A percentile compares a stretch with the other conserved stretches of the same genome.
Evolutionary conservation across 257 asterid species (phyloP).

Genomic region (Prunella vulgaris): DNA sequence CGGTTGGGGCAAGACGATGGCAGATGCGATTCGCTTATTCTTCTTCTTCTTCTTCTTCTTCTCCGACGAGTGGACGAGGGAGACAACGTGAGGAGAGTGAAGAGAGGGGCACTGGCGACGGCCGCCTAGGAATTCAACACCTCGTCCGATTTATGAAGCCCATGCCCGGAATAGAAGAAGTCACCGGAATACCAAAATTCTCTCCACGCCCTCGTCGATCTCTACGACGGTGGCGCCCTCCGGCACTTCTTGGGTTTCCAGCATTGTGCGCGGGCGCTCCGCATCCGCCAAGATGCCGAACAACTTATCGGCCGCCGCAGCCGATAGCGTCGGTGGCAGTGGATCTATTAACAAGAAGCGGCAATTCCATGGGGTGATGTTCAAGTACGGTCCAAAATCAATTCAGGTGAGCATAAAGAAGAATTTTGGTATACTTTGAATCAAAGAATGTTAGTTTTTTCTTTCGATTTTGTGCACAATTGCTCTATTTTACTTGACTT

Average conservation of each 20-base stretch:
- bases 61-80: too few species aligned
- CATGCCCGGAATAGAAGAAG: too few species aligned
- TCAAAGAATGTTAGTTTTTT: neutral
- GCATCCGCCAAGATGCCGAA: conserved; percentile 44
- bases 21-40: too few species aligned
- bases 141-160: too few species aligned
- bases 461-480: neutral
- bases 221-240: conserved; percentile 42
- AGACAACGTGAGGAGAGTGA: too few species aligned
- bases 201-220: conserved; percentile 48
- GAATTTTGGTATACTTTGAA: neutral
- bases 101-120: too few species aligned
- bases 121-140: too few species aligned
- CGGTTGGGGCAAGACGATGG: too few species aligned
- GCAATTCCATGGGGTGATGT: conserved; percentile 80
- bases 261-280: conserved; percentile 80
- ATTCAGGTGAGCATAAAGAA: conserved; percentile 49
- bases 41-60: too few species aligned
- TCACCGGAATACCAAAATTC: too few species aligned
- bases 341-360: conserved; percentile 66
- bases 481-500: conserved; percentile 1
- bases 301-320: conserved; percentile 27
- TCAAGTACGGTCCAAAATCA: conserved; percentile 74
- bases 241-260: conserved; percentile 71
- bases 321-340: conserved; percentile 30